A percentile compares a stretch with the other conserved stretches of the same genome.
phyloP scores from a whole-genome alignment of 2,329 filamentous ascomycete genomes.

The Knoxdaviesia capensis region DNA sequence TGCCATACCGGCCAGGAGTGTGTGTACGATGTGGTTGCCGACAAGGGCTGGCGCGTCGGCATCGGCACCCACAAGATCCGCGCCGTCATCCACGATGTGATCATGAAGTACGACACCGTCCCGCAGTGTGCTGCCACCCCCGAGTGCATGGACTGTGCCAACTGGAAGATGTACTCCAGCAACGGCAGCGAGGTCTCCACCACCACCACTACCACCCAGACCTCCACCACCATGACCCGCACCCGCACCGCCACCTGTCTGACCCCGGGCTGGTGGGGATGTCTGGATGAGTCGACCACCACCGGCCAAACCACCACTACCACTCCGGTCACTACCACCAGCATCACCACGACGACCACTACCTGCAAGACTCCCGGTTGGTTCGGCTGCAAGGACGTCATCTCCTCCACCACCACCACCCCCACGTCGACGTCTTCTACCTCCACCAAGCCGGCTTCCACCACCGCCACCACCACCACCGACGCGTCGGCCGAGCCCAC shows the following conservation, averaged over 20 bases:
- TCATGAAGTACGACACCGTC: constrained; percentile 64
- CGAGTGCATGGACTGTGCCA: constrained; percentile 73
- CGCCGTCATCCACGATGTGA: constrained; percentile 70
- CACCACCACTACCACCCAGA: constrained; percentile 31
- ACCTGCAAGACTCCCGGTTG: constrained; percentile 43
- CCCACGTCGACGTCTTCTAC: constrained; percentile 25
- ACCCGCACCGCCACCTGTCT: constrained; percentile 76
- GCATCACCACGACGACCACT: constrained; percentile 25
- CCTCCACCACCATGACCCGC: constrained; percentile 29
- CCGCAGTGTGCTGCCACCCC: constrained; percentile 56
- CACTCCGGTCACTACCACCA: constrained; percentile 6
- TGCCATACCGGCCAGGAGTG: constrained; percentile 83
- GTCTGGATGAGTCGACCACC: constrained; percentile 43
- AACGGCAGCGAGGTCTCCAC: constrained; percentile 67
- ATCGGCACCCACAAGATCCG: constrained; percentile 83
- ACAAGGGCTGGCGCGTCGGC: constrained; percentile 81
- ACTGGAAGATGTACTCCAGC: constrained; percentile 90
- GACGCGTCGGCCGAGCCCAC: constrained; percentile 9
- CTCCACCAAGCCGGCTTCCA: constrained; percentile 29
- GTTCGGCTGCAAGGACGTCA: constrained; percentile 41
- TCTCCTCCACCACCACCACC: constrained; percentile 16
- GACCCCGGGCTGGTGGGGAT: constrained; percentile 87
- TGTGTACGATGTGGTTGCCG: constrained; percentile 77
- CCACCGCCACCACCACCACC: constrained; percentile 13
- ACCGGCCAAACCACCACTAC: constrained; percentile 19